Evolutionary conservation across 768 basidiomycete species (phyloP).

Genomic region (Amanita thiersii): DNA sequence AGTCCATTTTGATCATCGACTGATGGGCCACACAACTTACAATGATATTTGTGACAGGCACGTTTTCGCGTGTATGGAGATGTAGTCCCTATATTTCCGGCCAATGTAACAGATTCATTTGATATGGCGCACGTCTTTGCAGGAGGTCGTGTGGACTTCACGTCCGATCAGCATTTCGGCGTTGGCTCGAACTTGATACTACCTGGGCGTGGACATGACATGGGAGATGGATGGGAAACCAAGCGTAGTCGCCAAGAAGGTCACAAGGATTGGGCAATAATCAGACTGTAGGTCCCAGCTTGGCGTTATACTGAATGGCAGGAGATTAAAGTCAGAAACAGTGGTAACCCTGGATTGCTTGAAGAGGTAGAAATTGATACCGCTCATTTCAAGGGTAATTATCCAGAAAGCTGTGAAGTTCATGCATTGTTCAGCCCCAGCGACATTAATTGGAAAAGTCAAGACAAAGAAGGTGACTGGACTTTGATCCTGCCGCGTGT

Average conservation of each 20-base stretch:
- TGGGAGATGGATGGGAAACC: constrained; percentile 99
- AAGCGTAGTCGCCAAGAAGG: constrained; percentile 73
- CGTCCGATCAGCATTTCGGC: constrained; percentile 94
- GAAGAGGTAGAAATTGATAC: constrained; percentile 86
- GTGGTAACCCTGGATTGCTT: constrained; percentile 69
- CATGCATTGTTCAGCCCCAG: constrained; percentile 42
- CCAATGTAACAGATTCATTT: constrained; percentile 39
- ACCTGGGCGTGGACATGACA: constrained; percentile 88
- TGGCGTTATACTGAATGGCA: not conserved
- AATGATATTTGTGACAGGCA: constrained; percentile 42
- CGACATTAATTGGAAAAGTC: constrained; percentile 29
- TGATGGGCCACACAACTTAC: not conserved
- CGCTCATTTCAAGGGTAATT: constrained; percentile 93
- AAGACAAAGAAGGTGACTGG: constrained; percentile 51
- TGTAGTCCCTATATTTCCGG: constrained; percentile 58
- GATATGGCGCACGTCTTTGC: constrained; percentile 90
- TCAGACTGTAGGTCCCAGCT: constrained; percentile 62
- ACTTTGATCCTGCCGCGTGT: constrained; percentile 62
- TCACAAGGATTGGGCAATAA: constrained; percentile 88
- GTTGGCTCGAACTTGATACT: constrained; percentile 85
- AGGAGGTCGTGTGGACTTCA: constrained; percentile 76
- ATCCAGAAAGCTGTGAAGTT: constrained; percentile 81
- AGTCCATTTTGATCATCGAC: constrained; percentile 20
- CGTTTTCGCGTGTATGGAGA: constrained; percentile 88
- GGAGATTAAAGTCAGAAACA: constrained; percentile 19